These are phyloP conservation scores for Trichosporon coremiiforme DNA, from an alignment of 1,284 basidiomycete species.

Conservation along the genomic window DNA sequence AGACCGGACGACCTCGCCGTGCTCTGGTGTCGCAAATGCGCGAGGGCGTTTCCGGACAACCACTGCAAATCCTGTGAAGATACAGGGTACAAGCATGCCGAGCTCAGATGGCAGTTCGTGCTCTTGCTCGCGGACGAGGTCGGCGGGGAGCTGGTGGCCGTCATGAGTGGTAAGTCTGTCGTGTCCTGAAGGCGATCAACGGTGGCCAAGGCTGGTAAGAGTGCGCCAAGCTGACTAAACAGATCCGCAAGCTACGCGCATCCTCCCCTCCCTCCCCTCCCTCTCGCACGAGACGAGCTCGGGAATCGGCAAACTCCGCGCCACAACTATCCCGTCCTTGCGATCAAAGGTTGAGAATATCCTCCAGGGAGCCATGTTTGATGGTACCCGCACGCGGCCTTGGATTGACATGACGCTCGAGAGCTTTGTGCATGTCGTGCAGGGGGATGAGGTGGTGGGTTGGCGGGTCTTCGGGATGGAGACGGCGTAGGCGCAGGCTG, in stretches of 20 bases:
- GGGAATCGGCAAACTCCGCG: slow-evolving; percentile 5
- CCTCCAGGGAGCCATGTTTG: slow-evolving; percentile 38
- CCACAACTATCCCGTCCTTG: background rate
- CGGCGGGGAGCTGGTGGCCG: slow-evolving; percentile 7
- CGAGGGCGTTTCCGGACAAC: slow-evolving; percentile 7
- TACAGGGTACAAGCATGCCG: slow-evolving; percentile 1
- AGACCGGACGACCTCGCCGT: slow-evolving; percentile 22
- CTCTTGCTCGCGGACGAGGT: slow-evolving; percentile 22
- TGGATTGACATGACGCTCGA: slow-evolving; percentile 43
- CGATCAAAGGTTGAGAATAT: slow-evolving; percentile 28
- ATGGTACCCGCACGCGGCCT: slow-evolving; percentile 35
- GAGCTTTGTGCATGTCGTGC: slow-evolving; percentile 18
- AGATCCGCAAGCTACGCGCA: slow-evolving; percentile 19
- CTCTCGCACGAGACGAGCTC: slow-evolving; percentile 3
- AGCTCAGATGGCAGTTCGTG: slow-evolving; percentile 25
- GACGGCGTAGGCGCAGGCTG: background rate
- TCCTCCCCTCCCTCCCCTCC: slow-evolving; percentile 43
- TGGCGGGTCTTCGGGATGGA: slow-evolving; percentile 28
- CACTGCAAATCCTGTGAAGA: slow-evolving; percentile 31
- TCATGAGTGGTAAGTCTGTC: background rate
- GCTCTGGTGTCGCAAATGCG: slow-evolving; percentile 25
- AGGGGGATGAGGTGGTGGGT: slow-evolving; percentile 20
- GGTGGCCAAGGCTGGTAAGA: too few relatives aligned
- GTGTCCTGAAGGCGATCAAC: too few relatives aligned
- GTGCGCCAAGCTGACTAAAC: background rate